Evolutionary conservation across 192 early-diverging fungal genomes (phyloP).

Genomic region (Phlyctochytrium planicorne): DNA sequence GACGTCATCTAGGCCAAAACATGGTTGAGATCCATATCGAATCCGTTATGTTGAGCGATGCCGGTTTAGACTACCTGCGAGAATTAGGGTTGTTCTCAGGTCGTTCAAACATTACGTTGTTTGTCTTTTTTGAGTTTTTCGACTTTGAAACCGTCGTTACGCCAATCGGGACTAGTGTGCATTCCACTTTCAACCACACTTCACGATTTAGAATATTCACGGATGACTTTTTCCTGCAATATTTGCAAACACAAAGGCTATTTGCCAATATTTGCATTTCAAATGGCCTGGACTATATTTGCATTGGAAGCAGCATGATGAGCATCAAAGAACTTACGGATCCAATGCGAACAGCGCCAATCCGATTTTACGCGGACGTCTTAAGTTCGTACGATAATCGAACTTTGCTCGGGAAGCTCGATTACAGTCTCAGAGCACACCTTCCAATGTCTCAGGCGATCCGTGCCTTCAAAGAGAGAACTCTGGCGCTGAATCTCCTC

Average conservation of each 20-base stretch:
- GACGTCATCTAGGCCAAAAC: conserved; percentile 41
- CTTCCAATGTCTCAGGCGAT: conserved; percentile 57
- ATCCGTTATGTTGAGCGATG: conserved; percentile 38
- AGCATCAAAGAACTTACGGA: conserved; percentile 49
- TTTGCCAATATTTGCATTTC: conserved; percentile 41
- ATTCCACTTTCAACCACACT: conserved; percentile 38
- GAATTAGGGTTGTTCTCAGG: conserved; percentile 26
- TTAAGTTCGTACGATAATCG: conserved; percentile 43
- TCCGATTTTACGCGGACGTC: conserved; percentile 52
- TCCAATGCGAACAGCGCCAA: conserved; percentile 34
- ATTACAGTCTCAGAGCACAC: conserved; percentile 43
- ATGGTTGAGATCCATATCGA: conserved; percentile 46
- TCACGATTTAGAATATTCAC: conserved; percentile 49
- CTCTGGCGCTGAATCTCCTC: conserved; percentile 45
- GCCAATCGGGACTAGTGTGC: conserved; percentile 40
- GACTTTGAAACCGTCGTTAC: conserved; percentile 57
- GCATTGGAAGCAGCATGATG: conserved; percentile 45
- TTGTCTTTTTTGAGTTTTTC: conserved; percentile 56
- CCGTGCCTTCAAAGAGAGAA: conserved; percentile 51
- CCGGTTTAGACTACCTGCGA: conserved; percentile 28
- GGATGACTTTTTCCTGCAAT: conserved; percentile 60
- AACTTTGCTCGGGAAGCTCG: conserved; percentile 51
- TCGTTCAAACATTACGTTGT: conserved; percentile 33
- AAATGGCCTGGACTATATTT: conserved; percentile 44
- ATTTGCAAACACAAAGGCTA: conserved; percentile 48